Evolutionary conservation across 345 rosid species (phyloP), one percentile per base, ranked within the genome.

Genomic region (Linum usitatissimum): DNA sequence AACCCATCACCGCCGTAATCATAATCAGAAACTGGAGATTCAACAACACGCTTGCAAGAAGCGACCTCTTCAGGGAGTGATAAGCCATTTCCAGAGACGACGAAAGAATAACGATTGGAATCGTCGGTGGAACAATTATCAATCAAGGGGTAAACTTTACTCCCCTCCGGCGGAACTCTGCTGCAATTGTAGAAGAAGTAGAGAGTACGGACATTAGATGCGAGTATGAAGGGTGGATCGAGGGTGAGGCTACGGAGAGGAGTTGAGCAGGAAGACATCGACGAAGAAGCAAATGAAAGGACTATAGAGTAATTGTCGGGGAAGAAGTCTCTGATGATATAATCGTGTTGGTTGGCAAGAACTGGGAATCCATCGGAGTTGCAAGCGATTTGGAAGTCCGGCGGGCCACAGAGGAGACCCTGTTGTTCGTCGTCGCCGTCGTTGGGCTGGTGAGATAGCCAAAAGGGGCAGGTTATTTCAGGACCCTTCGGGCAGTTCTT

Each of bases 101-200:
- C n/a, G n/a, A n/a, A n/a, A n/a, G n/a, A n/a, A n/a, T n/a, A n/a
- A n/a, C 6, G 30, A 45, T 73, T 64, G 30, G 57, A 23, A 23
- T 23, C 28, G 65, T 80, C 68, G 64, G 61, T 65, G 21, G 62
- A 58, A 59, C 87, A 87, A 56, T 53, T 48, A 39, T 23, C 28
- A 23, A 23, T 23, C 28, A 81, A 64, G 6, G 64, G 60, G 64
- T 72, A 75, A 23, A 23, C 28, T 1, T 23, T 23, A 23, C 28
- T 23, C 28, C 28, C 28, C 28, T 23, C 28, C 28, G 64, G 1
- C 8, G 64, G 78, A 21, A 18, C 55, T 5, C 61, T 17, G 18
- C 75, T 30, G 70, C 92, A 90, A 20, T 81, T 70, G 65, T 84
- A 82, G 15, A 73, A 59, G 67, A 90, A 71, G 21, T 71, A 62